Base-by-base conservation (phyloP, 306 rosid genomes). In the Erythrophleum fordii region DNA sequence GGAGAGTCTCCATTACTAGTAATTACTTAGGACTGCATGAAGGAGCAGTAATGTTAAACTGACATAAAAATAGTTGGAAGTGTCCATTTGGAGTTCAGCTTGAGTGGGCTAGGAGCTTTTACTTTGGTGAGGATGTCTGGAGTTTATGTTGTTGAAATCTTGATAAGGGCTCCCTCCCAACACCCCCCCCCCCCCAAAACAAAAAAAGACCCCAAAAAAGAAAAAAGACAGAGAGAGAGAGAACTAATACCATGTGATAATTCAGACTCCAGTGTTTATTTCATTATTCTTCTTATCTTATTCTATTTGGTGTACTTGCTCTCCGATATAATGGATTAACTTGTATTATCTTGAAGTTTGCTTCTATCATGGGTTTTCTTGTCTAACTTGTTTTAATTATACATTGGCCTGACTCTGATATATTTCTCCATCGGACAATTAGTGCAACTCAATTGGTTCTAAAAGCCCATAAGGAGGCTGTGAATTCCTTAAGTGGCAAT, bases 381-480 rank as follows among this genome's bases (percentile, higher is more conserved):
- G 45, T 73, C 46, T 83, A 72, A 70, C 67, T 25, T 34, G 11
- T 66, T 77, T 44, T 39, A 49, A 11, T 75, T 75, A 28, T 74
- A 28, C 77, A 51, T 56, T 65, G 60, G 61, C 77, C 83, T 66
- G 45, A 56, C 13, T 67, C 52, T 60, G 16, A 17, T 26, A 58
- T 18, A 66, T 67, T 67, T 67, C 72, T 41, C 69, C 68, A 12
- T 69, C 58, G 82, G 83, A 55, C 52, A 37, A 58, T 77, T 86
- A 96, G 99, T 42, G 98, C 99, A 53, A 89, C 98, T 76, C 98
- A 93, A 81, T 85, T 93, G 91, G 99, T 93, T 62, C 87, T 96
- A 31, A 96, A 89, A 84, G 99, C 99, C 66, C 99, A 96, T 73
- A 93, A 89, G 83, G 99, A 96, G 83, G 99, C 99, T 76, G 99